phyloP scores from a whole-genome alignment of 176 grass and related monocot species.

The Juncus effusus region DNA sequence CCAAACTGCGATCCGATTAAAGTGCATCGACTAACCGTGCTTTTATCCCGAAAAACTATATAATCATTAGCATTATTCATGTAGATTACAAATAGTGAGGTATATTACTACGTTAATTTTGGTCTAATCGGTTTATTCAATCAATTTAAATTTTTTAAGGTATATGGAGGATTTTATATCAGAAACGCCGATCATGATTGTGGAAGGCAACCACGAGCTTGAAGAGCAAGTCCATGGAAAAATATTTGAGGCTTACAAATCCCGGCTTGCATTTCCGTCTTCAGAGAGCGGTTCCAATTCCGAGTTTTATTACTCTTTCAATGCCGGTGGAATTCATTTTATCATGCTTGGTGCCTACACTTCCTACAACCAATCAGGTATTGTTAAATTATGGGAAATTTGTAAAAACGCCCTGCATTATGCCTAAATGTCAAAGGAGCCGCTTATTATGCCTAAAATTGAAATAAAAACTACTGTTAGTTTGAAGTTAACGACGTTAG shows the following conservation, averaged over 20 bases:
- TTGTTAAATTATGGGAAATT: too few relatives aligned
- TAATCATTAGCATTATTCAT: too few relatives aligned
- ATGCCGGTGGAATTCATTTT: conserved; percentile 78
- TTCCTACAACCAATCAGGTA: conserved; percentile 55
- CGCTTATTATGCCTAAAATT: too few relatives aligned
- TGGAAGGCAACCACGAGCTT: conserved; percentile 86
- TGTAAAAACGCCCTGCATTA: too few relatives aligned
- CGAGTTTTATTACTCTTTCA: conserved; percentile 85
- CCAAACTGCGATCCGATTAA: too few relatives aligned
- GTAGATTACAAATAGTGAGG: too few relatives aligned
- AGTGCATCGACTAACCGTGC: too few relatives aligned
- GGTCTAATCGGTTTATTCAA: background rate
- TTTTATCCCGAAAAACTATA: too few relatives aligned
- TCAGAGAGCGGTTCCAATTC: conserved; percentile 60
- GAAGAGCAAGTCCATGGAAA: conserved; percentile 54
- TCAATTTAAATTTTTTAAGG: conserved; percentile 21
- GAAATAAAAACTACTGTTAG: too few relatives aligned
- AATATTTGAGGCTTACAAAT: conserved; percentile 63
- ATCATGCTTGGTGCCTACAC: conserved; percentile 73
- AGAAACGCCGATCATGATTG: conserved; percentile 66
- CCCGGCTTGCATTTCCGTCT: conserved; percentile 69
- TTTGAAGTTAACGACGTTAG: too few relatives aligned
- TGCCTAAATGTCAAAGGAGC: too few relatives aligned
- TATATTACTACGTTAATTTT: background rate
- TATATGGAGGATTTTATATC: conserved; percentile 82